Percentiles rank a stretch among this genome's conserved stretches.
phyloP scores from a whole-genome alignment of 2,329 filamentous ascomycete species.

The Venturiaceae sp. region DNA sequence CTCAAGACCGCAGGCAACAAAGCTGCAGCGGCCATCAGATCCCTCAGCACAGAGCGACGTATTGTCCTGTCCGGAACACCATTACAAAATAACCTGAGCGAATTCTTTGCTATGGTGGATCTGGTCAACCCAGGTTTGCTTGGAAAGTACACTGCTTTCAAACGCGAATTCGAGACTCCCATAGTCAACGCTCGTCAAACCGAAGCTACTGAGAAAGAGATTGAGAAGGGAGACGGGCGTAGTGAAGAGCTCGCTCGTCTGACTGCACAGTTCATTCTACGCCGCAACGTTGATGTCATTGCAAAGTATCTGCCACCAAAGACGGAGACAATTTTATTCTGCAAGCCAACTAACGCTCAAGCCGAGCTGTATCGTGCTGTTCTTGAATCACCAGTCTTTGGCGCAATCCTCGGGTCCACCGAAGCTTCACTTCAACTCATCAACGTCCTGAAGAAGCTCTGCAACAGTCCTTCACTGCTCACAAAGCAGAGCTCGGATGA shows the following conservation, averaged over 20 bases:
- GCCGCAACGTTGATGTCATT: conserved; percentile 56
- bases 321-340: conserved; percentile 59
- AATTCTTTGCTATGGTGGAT: conserved; percentile 60
- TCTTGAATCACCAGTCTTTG: conserved; percentile 54
- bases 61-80: conserved; percentile 59
- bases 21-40: conserved; percentile 54
- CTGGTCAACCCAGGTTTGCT: conserved; percentile 59
- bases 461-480: conserved; percentile 59
- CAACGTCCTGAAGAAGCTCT: conserved; percentile 63
- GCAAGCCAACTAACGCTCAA: conserved; percentile 51
- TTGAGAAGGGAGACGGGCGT: conserved; percentile 54
- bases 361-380: conserved; percentile 53
- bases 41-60: conserved; percentile 49
- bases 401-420: conserved; percentile 49
- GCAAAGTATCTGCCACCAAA: conserved; percentile 57
- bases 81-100: conserved; percentile 57
- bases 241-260: conserved; percentile 51
- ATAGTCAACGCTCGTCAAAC: conserved; percentile 57
- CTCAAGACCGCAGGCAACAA: conserved; percentile 62
- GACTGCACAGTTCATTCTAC: conserved; percentile 55
- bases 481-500: conserved; percentile 37
- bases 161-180: conserved; percentile 53
- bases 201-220: conserved; percentile 48
- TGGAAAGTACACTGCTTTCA: conserved; percentile 52
- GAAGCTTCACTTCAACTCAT: conserved; percentile 59